phyloP scores from a whole-genome alignment of 139 green algal species.

The Diplosphaera chodatii region DNA sequence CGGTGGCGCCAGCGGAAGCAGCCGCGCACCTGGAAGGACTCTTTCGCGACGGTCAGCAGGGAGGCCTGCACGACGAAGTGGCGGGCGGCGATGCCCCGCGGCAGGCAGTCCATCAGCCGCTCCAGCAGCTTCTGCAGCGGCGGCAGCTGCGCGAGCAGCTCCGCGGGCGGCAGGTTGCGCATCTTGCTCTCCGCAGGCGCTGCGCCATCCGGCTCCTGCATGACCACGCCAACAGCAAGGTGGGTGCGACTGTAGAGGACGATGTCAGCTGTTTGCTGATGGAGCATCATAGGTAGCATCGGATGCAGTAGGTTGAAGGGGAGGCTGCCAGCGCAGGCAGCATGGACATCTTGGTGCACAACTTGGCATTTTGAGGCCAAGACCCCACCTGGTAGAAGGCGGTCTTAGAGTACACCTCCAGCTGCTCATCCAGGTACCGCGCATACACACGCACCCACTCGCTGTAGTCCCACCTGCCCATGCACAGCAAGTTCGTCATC shows the following conservation, averaged over 20 bases:
- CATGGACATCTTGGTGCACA: too few species aligned
- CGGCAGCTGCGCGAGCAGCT: conserved; percentile 80
- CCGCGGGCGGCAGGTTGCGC: conserved; percentile 12
- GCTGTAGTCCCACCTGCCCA: conserved; percentile 57
- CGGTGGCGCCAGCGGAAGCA: neutral
- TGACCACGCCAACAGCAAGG: conserved; percentile 14
- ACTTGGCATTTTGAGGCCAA: too few species aligned
- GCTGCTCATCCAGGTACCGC: conserved; percentile 84
- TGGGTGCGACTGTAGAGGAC: too few species aligned
- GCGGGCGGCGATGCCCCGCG: conserved; percentile 52
- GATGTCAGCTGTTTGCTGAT: too few species aligned
- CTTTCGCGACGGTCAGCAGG: conserved; percentile 25
- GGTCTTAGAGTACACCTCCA: conserved; percentile 50
- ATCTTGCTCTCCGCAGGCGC: conserved; percentile 1
- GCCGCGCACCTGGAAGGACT: conserved; percentile 37
- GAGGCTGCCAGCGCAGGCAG: too few species aligned
- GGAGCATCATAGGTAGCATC: too few species aligned
- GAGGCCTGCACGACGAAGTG: conserved; percentile 60
- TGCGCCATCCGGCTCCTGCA: conserved; percentile 1
- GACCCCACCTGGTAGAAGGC: conserved; percentile 46
- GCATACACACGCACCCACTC: conserved; percentile 87
- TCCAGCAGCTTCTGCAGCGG: conserved; percentile 71
- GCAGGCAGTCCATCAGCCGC: conserved; percentile 77
- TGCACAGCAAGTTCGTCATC: too few species aligned
- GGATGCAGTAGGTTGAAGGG: too few species aligned